phyloP scores from a whole-genome alignment of 192 early-diverging fungal genomes.

The Lunasporangiospora selenospora region DNA sequence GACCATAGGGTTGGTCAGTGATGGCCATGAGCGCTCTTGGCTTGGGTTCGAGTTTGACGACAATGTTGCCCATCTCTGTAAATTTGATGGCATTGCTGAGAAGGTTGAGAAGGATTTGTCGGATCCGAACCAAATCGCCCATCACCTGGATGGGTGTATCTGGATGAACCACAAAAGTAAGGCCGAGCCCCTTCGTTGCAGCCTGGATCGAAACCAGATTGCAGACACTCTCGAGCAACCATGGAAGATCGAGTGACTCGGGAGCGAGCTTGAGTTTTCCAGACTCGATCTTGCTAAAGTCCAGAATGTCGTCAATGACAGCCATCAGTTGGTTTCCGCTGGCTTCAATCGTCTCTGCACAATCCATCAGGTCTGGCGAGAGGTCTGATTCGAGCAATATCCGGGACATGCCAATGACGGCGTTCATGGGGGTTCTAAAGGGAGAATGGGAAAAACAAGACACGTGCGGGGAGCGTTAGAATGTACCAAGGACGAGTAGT shows the following conservation, averaged over 20 bases:
- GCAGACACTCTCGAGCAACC: conserved; percentile 44
- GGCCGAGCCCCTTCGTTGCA: conserved; percentile 22
- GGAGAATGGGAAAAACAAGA: background rate
- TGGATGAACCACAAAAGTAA: conserved; percentile 45
- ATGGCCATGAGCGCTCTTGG: too few relatives aligned
- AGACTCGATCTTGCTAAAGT: conserved; percentile 83
- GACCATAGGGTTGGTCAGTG: too few relatives aligned
- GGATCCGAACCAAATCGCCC: conserved; percentile 59
- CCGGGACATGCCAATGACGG: conserved; percentile 73
- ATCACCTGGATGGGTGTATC: conserved; percentile 49
- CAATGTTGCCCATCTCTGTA: conserved; percentile 51
- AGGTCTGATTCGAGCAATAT: conserved; percentile 76
- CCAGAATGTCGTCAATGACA: conserved; percentile 81
- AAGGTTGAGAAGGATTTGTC: conserved; percentile 61
- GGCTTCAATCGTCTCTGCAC: conserved; percentile 51
- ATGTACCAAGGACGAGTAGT: background rate
- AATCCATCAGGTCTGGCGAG: conserved; percentile 71
- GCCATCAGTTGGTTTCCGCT: conserved; percentile 51
- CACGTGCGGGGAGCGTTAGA: background rate
- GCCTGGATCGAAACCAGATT: conserved; percentile 49
- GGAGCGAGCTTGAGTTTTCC: conserved; percentile 72
- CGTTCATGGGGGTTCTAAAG: conserved; percentile 81
- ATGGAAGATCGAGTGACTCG: conserved; percentile 65
- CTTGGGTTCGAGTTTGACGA: conserved; percentile 43
- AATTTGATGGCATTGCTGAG: conserved; percentile 67